These are phyloP conservation scores for Pilasporangium apinafurcum DNA, from an alignment of 352 stramenopile genomes.

Conservation along the genomic window DNA sequence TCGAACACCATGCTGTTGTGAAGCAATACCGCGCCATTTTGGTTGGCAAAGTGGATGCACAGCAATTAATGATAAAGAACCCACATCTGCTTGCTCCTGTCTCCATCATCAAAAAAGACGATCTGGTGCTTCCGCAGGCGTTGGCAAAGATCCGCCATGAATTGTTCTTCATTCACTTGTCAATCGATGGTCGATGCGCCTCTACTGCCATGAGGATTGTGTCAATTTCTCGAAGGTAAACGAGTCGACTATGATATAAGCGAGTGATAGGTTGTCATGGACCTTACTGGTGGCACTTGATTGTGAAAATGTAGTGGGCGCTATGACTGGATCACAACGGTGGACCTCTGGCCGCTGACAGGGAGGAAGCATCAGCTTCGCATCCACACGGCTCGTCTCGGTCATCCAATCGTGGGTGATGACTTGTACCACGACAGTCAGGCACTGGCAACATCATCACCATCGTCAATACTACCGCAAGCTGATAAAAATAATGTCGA, in stretches of 20 bases:
- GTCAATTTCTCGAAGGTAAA: conserved; percentile 26
- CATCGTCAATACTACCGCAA: background rate
- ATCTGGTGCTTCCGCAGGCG: conserved; percentile 8
- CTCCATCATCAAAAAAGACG: too few relatives aligned
- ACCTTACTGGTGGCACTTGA: background rate
- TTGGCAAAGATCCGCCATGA: conserved; percentile 11
- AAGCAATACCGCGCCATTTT: conserved; percentile 60
- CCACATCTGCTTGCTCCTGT: too few relatives aligned
- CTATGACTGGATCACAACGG: conserved; percentile 55
- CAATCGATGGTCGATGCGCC: conserved; percentile 19
- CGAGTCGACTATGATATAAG: background rate
- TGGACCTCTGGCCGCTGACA: conserved; percentile 63
- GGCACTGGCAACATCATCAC: too few relatives aligned
- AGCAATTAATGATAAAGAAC: background rate
- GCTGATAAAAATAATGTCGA: background rate
- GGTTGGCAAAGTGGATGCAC: conserved; percentile 14
- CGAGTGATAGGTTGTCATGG: background rate
- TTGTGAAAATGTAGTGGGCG: conserved; percentile 13
- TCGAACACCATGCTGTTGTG: conserved; percentile 31
- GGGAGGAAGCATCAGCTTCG: conserved; percentile 67
- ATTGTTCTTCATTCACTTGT: conserved; percentile 13
- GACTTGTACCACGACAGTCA: conserved; percentile 60
- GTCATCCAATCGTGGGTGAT: conserved; percentile 61
- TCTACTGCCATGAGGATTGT: conserved; percentile 23
- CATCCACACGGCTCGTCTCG: conserved; percentile 44